These are phyloP conservation scores for Xylariaceae sp. DNA, from an alignment of 2,329 filamentous ascomycete species.

Conservation along the genomic window DNA sequence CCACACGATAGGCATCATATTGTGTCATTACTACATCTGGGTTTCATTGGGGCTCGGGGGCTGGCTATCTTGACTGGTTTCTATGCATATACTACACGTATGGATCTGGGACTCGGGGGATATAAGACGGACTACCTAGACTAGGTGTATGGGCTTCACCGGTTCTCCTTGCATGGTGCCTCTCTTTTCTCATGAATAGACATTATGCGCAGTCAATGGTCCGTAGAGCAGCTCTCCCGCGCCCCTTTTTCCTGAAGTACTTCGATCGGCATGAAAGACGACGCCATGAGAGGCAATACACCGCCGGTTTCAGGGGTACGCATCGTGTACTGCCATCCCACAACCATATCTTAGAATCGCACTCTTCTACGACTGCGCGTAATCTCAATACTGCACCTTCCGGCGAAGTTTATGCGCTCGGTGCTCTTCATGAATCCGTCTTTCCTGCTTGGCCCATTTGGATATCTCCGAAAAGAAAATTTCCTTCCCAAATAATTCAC, in stretches of 20 bases:
- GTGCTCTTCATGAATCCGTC: no score
- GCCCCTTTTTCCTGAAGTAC: not conserved
- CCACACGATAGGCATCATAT: not conserved
- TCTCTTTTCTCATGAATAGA: not conserved
- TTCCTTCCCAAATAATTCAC: not conserved
- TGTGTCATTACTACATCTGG: not conserved
- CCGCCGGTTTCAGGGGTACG: no score
- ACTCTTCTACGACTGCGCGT: no score
- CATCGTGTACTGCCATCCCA: no score
- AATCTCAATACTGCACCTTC: no score
- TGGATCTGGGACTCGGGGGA: not conserved
- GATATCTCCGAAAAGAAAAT: not conserved
- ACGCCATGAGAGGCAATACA: no score
- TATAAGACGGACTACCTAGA: not conserved
- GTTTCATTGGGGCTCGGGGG: not conserved
- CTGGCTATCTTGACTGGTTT: no score
- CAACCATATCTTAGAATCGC: no score
- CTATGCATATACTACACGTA: no score
- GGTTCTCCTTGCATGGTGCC: no score
- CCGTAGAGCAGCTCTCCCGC: not conserved
- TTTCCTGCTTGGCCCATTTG: not conserved
- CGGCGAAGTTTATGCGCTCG: no score
- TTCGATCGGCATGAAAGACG: no score
- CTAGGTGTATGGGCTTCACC: not conserved
- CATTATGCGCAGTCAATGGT: not conserved